Evolutionary conservation across 768 basidiomycete species (phyloP), one percentile per base, ranked within the genome.

Genomic region (Candolleomyces eurysporus): DNA sequence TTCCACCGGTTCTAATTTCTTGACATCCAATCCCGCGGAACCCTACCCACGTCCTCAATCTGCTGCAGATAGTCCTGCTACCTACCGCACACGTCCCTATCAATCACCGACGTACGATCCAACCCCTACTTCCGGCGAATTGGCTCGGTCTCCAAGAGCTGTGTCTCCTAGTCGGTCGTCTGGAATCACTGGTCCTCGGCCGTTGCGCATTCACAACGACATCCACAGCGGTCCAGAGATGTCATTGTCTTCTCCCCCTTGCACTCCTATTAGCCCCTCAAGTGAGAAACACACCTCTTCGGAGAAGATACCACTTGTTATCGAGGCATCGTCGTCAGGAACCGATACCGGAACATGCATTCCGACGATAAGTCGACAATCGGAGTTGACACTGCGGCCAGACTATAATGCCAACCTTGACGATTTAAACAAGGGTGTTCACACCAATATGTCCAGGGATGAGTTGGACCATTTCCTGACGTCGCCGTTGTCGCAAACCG

Each of bases 31-130:
- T 63, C 66, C 46, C 59, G 61, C 58, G 77, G 88, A 90, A 1
- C 85, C 87, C 2, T 83, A 80, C 66, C 80, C 84, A 19, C 82
- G 89, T 42, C 86, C 89, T 2, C 84, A 80, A 53, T 90, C 89
- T 36, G 85, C 88, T 13, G 68, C 80, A n/a, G 85, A 82, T 52
- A 82, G 84, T 57, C 68, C 78, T 16, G 65, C 75, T 42, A 70
- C 75, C 10, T 31, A 63, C 69, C 32, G 72, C 67, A 66, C 36
- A 49, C 73, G 73, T 19, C 71, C 71, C 22, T 54, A 74, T 40
- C 77, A 76, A 43, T 77, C 79, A 1, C 78, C 80, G 2, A 76
- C 74, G 9, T 76, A 75, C 60, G 73, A 69, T 8, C 64, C 70
- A 31, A 71, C 68, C 8, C 60, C 73, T 13, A 78, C 79, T 22